Base-by-base conservation (phyloP, 805 yeast species). In the Candida xyloterini region DNA sequence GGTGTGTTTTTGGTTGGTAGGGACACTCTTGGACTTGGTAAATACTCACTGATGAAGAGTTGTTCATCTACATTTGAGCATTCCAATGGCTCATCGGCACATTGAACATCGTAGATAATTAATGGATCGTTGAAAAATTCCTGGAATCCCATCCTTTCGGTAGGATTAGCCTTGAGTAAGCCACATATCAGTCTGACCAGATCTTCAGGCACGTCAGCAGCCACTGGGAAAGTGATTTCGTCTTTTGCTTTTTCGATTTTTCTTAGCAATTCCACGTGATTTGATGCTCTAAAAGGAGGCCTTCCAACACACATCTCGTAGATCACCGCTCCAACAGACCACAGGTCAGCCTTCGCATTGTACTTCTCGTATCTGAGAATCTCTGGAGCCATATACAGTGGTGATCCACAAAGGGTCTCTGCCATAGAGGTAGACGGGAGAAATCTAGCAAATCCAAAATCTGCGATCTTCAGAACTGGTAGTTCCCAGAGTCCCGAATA, bases 381-480 rank as follows among this genome's bases (percentile, higher is more conserved):
- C 65, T 93, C 99, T 0, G 99, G 99, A 0, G 99, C 99, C 99
- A 93, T 93, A 64, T 93, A 93, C 30, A 93, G 73, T 3, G 99
- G 99, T 9, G 96, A 87, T 1, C 99, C 99, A 71, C 99, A 93
- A 50, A 93, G 69, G 1, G 99, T 93, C 59, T 93, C 99, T 1
- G 98, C 98, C 77, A 93, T 72, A 1, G 96, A 82, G 2, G 97
- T 84, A 35, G 85, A 80, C 6, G 99, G 99, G 53, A 93, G 71
- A 57, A 90, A 86, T 46, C 98, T 73, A 5, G 99, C 99, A 67
- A 93, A 93, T 1, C 99, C 99, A 64, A 93, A 93, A 66, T 93
- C 99, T 10, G 99, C 99, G 44, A 93, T 81, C 62, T 91, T 91
- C 47, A 93, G 71, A 8, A 90, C 75, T 1, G 99, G 99, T 46